Conservation (phyloP, 768 basidiomycete species). For the Piloderma croceum region DNA sequence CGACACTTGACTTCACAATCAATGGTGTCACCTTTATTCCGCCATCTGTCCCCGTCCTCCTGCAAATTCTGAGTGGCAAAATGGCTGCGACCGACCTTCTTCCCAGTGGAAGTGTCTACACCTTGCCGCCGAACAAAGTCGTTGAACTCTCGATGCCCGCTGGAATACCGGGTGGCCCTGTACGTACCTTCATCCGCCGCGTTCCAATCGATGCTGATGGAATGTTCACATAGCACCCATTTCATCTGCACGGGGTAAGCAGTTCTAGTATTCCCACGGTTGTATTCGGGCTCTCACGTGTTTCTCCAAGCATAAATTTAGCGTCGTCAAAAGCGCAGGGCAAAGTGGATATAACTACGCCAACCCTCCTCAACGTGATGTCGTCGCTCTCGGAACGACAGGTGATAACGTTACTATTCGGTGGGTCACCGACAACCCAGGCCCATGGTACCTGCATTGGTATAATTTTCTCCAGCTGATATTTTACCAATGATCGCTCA, state of each 20-base stretch:
- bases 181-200: conserved; percentile 10
- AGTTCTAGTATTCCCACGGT: not conserved
- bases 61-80: conserved; percentile 51
- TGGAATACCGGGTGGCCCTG: conserved; percentile 27
- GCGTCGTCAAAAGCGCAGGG: conserved; percentile 31
- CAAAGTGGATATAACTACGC: conserved; percentile 28
- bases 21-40: conserved; percentile 31
- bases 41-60: conserved; percentile 43
- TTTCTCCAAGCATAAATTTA: conserved; percentile 30
- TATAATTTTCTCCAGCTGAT: too few relatives aligned
- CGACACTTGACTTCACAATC: conserved; percentile 15
- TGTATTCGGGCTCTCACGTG: conserved; percentile 1
- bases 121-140: conserved; percentile 38
- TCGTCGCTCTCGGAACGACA: conserved; percentile 37
- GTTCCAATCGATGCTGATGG: not conserved
- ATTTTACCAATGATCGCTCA: too few relatives aligned
- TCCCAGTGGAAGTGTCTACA: conserved; percentile 35
- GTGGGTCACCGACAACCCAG: conserved; percentile 62
- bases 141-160: conserved; percentile 46
- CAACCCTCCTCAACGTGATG: conserved; percentile 47
- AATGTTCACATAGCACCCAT: conserved; percentile 28
- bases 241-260: conserved; percentile 38
- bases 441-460: conserved; percentile 54
- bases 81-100: conserved; percentile 38
- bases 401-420: conserved; percentile 49